Percentiles rank a stretch among this genome's conserved stretches.
phyloP scores from a whole-genome alignment of 2,329 filamentous ascomycete genomes.

The Ascochyta clinopodiicola region DNA sequence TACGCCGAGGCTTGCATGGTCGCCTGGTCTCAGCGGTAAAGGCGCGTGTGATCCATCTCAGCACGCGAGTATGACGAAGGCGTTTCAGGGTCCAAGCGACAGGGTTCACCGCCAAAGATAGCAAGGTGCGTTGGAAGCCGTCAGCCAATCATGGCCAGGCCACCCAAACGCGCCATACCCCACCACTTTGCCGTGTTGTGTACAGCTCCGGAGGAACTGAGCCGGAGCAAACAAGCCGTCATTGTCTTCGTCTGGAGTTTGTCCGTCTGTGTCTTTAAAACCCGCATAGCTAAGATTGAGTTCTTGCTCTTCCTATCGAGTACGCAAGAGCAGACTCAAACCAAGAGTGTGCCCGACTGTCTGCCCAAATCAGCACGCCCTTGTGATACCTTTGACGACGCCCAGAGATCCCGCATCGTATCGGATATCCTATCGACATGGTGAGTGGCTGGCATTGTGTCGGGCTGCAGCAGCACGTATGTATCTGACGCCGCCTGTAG shows the following conservation, averaged over 20 bases:
- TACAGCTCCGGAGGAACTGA: constrained; percentile 8
- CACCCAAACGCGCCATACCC: constrained; percentile 8
- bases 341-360: background rate
- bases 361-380: constrained; percentile 9
- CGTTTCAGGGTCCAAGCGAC: constrained; percentile 19
- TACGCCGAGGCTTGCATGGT: constrained; percentile 14
- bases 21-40: constrained; percentile 13
- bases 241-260: constrained; percentile 4
- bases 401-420: constrained; percentile 4
- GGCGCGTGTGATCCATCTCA: constrained; percentile 14
- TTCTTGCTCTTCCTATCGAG: background rate
- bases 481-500: constrained; percentile 19
- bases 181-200: constrained; percentile 8
- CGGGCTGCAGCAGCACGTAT: background rate
- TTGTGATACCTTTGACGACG: constrained; percentile 21
- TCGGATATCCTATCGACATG: constrained; percentile 12
- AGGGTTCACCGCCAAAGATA: background rate
- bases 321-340: background rate
- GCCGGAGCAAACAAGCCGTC: constrained; percentile 3
- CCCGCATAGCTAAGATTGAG: background rate
- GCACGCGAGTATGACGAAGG: constrained; percentile 7
- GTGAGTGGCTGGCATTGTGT: constrained; percentile 11
- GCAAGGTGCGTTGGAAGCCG: constrained; percentile 2
- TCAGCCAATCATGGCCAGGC: constrained; percentile 11
- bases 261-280: background rate